Evolutionary conservation across 192 early-diverging fungal species (phyloP), one percentile per base, ranked within the genome.

Genomic region (Kappamyces sp.): DNA sequence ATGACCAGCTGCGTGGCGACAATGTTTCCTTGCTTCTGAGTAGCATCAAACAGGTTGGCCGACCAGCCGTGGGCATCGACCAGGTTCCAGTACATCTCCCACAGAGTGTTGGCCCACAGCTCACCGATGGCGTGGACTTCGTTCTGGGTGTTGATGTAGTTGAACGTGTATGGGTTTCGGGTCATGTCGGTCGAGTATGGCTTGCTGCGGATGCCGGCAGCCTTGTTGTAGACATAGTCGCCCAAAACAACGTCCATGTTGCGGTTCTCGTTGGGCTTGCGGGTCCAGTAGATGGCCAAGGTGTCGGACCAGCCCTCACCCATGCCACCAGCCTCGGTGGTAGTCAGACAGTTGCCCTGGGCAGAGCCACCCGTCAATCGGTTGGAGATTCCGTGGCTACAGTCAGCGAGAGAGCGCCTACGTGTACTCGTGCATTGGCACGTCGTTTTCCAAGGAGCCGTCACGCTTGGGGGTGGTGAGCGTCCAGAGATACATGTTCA

Each of bases 61-160:
- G 60, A 60, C 40, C 42, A 69, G 31, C 72, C 72, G 54, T 47
- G n/a, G 46, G 55, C 46, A 49, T 64, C 50, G 61, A 77, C 49
- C 35, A 86, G 64, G 70, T 74, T 74, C 82, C 82, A 86, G 69
- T 74, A 65, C 7, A 83, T 69, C 68, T 86, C 85, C 62, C 73
- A 73, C 47, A 84, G 69, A 47, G 84, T 79, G 32, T 63, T 57
- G 2, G 76, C 73, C 85, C 85, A 87, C 37, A 87, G 62, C 41
- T 77, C 76, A 53, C 85, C 85, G 46, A 84, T 73, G 23, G 52
- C 60, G 55, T 87, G 83, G 9, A 80, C 79, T 40, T 80, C 77
- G 32, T 68, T 49, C 52, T 57, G 55, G 9, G 33, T 51, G 3
- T 62, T 33, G 37, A 67, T 39, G 58, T 61, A 53, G 40, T 72